These are phyloP conservation scores for Venturia aucupariae DNA, from an alignment of 2,329 filamentous ascomycete genomes.

Conservation along the genomic window DNA sequence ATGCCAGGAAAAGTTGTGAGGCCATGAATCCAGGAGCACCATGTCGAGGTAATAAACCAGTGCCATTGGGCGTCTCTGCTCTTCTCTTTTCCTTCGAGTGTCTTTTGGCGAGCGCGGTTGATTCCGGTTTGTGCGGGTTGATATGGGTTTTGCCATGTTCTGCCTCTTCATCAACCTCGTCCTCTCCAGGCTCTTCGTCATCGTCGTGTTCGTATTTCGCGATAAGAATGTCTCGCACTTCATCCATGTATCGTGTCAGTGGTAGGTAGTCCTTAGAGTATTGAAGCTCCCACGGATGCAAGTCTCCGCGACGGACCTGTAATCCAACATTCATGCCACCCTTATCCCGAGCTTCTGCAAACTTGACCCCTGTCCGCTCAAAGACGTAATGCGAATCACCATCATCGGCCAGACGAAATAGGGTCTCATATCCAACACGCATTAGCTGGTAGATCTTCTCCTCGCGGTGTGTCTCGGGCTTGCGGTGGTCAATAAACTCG, in stretches of 20 bases:
- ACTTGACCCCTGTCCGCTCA: constrained; percentile 47
- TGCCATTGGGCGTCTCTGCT: constrained; percentile 2
- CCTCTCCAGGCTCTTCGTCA: constrained; percentile 28
- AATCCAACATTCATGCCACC: constrained; percentile 56
- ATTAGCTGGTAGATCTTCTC: constrained; percentile 59
- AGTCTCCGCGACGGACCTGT: constrained; percentile 73
- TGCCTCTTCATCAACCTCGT: constrained; percentile 28
- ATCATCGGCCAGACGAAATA: constrained; percentile 63
- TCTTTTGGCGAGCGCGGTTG: not conserved
- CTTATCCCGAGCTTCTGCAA: constrained; percentile 26
- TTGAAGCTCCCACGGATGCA: constrained; percentile 66
- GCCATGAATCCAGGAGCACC: constrained; percentile 13
- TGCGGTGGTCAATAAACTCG: constrained; percentile 41
- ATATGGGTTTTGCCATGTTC: constrained; percentile 22
- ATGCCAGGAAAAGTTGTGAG: constrained; percentile 56
- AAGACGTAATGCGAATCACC: constrained; percentile 26
- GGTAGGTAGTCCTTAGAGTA: constrained; percentile 73
- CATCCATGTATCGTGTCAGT: constrained; percentile 55
- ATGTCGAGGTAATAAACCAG: constrained; percentile 11
- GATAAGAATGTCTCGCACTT: constrained; percentile 46
- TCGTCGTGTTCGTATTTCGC: constrained; percentile 30
- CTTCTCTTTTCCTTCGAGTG: not conserved
- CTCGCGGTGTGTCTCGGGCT: constrained; percentile 42
- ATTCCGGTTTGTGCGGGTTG: not conserved
- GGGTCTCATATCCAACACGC: constrained; percentile 59